Evolutionary conservation across 495 filamentous ascomycete species (phyloP), one percentile per base, ranked within the genome.

Genomic region (Halenospora varia): DNA sequence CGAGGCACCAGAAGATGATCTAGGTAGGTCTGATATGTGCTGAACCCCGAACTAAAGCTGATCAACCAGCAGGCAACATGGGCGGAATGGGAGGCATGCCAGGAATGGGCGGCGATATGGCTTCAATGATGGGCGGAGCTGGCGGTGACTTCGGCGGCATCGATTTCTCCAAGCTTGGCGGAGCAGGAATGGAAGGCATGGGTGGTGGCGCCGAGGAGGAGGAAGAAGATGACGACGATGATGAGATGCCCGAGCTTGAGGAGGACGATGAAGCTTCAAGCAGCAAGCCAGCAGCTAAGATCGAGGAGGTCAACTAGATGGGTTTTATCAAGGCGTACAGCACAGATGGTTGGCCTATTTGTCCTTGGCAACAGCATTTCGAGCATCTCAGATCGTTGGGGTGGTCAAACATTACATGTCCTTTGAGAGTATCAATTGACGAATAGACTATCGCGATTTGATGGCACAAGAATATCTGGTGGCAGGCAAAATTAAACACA

Each of bases 121-220:
- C 59, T 55, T 55, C 48, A 13, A 42, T 56, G 57, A 51, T 61
- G 42, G 62, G 58, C 18, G 49, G 57, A 62, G 73, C 74, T 56
- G 79, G 78, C 52, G 81, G 77, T 52, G 84, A 85, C 68, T 86
- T 89, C 57, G 80, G 82, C 54, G 82, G 83, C 29, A 84, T 90
- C 71, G 88, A 96, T 73, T 96, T 96, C 86, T 94, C 89, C 66
- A 96, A 96, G 79, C 88, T 96, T 61, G 92, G 87, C 39, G 81
- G 75, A 40, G 75, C 72, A 57, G 82, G 75, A 48, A 70, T 74
- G 54, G 82, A 73, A 40, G 83, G 72, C 41, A 74, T 79, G 63
- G 77, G 67, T 45, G 70, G 64, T 18, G 79, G 71, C 50, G 80
- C 68, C 17, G 85, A 78, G 18, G 85, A 80, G 15, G 83, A 79